Conservation (phyloP, 352 stramenopile genomes). For the Globisporangium recalcitrans region DNA sequence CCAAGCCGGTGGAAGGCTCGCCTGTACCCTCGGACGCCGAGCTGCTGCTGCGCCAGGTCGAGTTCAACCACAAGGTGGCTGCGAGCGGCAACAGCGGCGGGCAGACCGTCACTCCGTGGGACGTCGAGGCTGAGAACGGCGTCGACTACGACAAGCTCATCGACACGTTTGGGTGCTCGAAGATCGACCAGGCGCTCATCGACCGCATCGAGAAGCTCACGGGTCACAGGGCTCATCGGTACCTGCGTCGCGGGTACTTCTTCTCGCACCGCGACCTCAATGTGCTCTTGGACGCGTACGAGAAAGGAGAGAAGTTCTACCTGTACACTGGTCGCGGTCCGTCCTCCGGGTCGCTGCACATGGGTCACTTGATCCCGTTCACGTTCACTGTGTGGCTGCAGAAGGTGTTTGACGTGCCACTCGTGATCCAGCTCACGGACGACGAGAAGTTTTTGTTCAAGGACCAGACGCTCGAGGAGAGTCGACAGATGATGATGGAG, state of each 20-base stretch:
- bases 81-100: slow-evolving; percentile 42
- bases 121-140: slow-evolving; percentile 91
- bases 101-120: slow-evolving; percentile 91
- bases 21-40: slow-evolving; percentile 49
- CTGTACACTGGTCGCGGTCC: slow-evolving; percentile 99
- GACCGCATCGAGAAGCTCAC: slow-evolving; percentile 95
- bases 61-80: slow-evolving; percentile 67
- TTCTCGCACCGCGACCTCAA: slow-evolving; percentile 99
- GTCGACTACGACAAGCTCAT: slow-evolving; percentile 99
- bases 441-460: slow-evolving; percentile 99
- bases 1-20: slow-evolving; percentile 58
- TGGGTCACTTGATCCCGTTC: slow-evolving; percentile 99
- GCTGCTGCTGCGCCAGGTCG: slow-evolving; percentile 62
- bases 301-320: slow-evolving; percentile 97
- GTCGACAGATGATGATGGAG: slow-evolving; percentile 93
- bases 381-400: slow-evolving; percentile 99
- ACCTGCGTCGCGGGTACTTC: slow-evolving; percentile 98
- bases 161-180: slow-evolving; percentile 95
- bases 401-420: slow-evolving; percentile 97
- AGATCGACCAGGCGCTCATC: slow-evolving; percentile 92
- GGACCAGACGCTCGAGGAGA: slow-evolving; percentile 89
- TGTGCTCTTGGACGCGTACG: slow-evolving; percentile 93
- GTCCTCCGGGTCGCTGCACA: slow-evolving; percentile 96
- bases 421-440: slow-evolving; percentile 99
- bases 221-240: slow-evolving; percentile 92